Evolutionary conservation across 2,329 filamentous ascomycete species (phyloP).

Genomic region (Huntiella savannae): DNA sequence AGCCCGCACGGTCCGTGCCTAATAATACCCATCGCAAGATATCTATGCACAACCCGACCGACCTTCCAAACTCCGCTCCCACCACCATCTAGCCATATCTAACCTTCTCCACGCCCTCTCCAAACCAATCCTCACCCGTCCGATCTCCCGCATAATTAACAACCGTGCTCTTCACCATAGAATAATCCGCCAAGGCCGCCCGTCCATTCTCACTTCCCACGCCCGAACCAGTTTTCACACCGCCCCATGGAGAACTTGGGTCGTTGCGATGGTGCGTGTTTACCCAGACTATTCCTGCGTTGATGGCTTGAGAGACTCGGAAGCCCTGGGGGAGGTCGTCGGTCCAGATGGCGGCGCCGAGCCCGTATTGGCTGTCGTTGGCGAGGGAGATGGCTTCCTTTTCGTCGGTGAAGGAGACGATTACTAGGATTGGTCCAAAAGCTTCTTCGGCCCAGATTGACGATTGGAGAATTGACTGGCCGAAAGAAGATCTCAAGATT

Average conservation of each 20-base stretch:
- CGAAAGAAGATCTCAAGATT: constrained; percentile 30
- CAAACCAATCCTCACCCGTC: constrained; percentile 47
- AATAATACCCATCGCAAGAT: background rate
- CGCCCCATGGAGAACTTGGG: constrained; percentile 52
- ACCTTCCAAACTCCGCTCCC: too few relatives aligned
- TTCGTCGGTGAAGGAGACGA: constrained; percentile 25
- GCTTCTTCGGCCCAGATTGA: constrained; percentile 41
- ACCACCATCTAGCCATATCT: constrained; percentile 4
- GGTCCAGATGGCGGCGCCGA: constrained; percentile 38
- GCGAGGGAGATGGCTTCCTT: constrained; percentile 18
- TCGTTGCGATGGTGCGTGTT: constrained; percentile 52
- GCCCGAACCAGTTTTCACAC: constrained; percentile 40
- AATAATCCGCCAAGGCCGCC: constrained; percentile 42
- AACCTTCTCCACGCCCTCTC: constrained; percentile 34
- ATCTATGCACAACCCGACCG: background rate
- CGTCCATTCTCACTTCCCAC: constrained; percentile 56
- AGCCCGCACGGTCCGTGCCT: background rate
- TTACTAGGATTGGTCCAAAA: constrained; percentile 44
- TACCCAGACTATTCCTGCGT: constrained; percentile 42
- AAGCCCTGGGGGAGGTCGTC: constrained; percentile 29
- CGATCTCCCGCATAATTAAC: constrained; percentile 45
- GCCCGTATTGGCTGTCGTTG: constrained; percentile 31
- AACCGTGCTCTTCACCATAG: constrained; percentile 44
- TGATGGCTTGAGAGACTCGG: constrained; percentile 30
- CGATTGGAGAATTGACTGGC: constrained; percentile 15